Evolutionary conservation across 1,284 basidiomycete species (phyloP), one percentile per base, ranked within the genome.

Genomic region (Tilletia caries): DNA sequence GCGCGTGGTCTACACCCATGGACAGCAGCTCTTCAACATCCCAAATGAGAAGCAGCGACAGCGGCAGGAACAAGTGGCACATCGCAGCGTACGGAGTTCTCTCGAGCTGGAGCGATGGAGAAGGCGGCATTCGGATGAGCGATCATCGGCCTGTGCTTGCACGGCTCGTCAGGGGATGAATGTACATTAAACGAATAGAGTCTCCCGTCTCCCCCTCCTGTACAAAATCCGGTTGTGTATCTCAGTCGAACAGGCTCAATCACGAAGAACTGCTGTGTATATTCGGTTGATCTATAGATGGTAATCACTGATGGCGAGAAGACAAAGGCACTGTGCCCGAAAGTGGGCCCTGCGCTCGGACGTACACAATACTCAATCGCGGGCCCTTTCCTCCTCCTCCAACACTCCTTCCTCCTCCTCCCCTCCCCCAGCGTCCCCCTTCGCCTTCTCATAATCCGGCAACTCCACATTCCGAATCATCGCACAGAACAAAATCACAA

Each of bases 91-190:
- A 69, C 25, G 77, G 74, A 0, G 71, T 72, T 1, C 68, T 78
- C 1, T 68, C 72, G 4, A 77, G 72, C 43, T 78, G 77, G 77
- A 75, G 74, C 60, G 74, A 75, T 34, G 73, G 68, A 12, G 77
- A 78, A 65, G 77, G 72, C 2, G 75, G 75, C 3, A 73, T 73
- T 60, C 68, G 73, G 44, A 71, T 75, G 41, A 73, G 71, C 29
- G 77, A 78, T 62, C 77, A 78, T 60, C 65, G 75, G 1, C 72
- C 77, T 6, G 70, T 78, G 8, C 71, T 71, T 60, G 46, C 73
- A 2, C 64, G 74, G 8, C 66, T 77, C 27, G 69, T 54, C n/a
- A 25, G 29, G 27, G 29, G 18, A 27, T 54, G 23, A 27, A 3
- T 34, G 4, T 58, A n/a, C n/a, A n/a, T n/a, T n/a, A n/a, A n/a